Percentiles rank a stretch among this genome's conserved stretches.
phyloP scores from a whole-genome alignment of 768 basidiomycete species.

The Calocybe indica region DNA sequence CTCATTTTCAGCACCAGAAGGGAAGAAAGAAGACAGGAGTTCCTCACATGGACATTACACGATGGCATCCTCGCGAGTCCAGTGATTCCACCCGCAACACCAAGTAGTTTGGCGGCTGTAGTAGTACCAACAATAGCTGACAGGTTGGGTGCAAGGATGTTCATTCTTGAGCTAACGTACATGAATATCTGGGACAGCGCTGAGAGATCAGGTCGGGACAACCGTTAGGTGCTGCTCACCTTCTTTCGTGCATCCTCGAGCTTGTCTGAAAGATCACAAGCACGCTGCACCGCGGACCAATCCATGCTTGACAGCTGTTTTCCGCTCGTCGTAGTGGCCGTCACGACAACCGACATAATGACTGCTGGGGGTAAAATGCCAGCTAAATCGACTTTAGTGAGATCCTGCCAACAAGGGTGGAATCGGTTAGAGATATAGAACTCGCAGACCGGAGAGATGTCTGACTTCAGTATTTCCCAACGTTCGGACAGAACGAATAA shows the following conservation, averaged over 20 bases:
- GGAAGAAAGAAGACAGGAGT: not conserved
- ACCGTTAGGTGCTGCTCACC: conserved; percentile 30
- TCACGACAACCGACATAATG: conserved; percentile 94
- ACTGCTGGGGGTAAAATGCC: conserved; percentile 82
- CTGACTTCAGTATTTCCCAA: conserved; percentile 78
- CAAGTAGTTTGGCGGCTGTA: conserved; percentile 96
- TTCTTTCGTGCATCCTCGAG: conserved; percentile 88
- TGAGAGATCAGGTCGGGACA: conserved; percentile 2
- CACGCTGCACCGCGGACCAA: conserved; percentile 79
- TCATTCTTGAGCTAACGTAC: conserved; percentile 99
- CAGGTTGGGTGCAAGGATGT: conserved; percentile 95
- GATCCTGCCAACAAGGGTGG: conserved; percentile 47
- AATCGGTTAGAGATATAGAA: not conserved
- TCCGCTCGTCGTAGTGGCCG: conserved; percentile 88
- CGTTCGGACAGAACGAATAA: conserved; percentile 84
- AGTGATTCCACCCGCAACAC: conserved; percentile 90
- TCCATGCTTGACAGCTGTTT: conserved; percentile 58
- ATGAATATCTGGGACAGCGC: conserved; percentile 72
- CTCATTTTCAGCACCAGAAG: not conserved
- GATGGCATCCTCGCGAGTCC: conserved; percentile 92
- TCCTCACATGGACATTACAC: conserved; percentile 87
- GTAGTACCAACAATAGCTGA: conserved; percentile 98
- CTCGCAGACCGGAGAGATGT: conserved; percentile 1
- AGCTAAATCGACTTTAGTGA: conserved; percentile 78
- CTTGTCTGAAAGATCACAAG: conserved; percentile 84